Evolutionary conservation across 495 filamentous ascomycete species (phyloP), one percentile per base, ranked within the genome.

Genomic region (Xylaria palmicola): DNA sequence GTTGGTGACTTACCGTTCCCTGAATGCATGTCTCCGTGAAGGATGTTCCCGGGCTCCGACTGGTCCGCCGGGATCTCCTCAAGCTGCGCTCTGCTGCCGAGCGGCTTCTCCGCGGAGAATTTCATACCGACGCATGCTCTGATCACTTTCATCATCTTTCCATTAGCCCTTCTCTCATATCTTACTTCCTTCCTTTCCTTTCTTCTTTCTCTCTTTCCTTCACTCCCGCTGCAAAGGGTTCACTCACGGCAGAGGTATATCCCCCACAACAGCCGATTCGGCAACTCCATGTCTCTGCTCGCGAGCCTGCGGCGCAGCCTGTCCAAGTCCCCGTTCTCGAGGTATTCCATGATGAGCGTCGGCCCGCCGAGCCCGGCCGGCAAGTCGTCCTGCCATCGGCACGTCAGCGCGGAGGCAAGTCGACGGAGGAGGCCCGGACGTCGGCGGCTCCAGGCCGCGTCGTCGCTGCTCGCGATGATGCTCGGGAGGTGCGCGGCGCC

Each of bases 261-360:
- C 15, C 40, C 27, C 59, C 59, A 62, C 24, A 62, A 49, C 5
- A 62, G 5, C n/a, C 59, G 17, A n/a, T 55, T 62, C 6, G 59
- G 50, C 4, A 62, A 22, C 0, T 0, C 12, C 22, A 2, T 15
- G 12, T 15, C 22, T 6, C 6, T 8, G 13, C 2, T 1, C 4
- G 0, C 2, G 2, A 47, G 2, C 13, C 1, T 36, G 0, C 6
- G 0, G 0, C 13, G 3, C 2, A 61, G 15, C 1, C 9, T 13
- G 0, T 15, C 1, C 13, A 55, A 1, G 15, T 27, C 22, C 12
- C 59, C 59, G 20, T 55, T 27, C 8, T 56, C 50, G 29, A 62
- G 50, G 19, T 56, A n/a, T 27, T 62, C 59, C 8, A 62, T 29
- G n/a, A 55, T 50, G 0, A 62, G 41, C 13, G 43, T 6, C 4